These are phyloP conservation scores for Mycena leptocephala DNA, from an alignment of 768 basidiomycete species.

Conservation along the genomic window DNA sequence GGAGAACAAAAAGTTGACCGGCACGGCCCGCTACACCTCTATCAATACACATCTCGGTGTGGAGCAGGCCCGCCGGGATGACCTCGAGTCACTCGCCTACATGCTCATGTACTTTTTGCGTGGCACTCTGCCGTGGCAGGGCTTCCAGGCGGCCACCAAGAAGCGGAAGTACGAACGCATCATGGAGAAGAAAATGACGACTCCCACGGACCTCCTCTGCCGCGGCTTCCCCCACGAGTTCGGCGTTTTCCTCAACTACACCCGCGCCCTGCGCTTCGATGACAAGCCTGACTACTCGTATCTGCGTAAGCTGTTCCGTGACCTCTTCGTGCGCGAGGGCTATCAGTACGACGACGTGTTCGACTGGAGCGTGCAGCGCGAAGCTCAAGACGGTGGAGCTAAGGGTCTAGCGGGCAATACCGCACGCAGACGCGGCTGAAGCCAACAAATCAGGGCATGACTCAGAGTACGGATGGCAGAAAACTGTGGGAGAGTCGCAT, in stretches of 20 bases:
- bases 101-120: too few species aligned
- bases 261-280: not conserved
- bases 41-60: too few species aligned
- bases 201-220: too few species aligned
- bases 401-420: too few species aligned
- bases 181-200: not conserved
- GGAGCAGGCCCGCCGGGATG: too few species aligned
- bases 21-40: slow-evolving; percentile 99
- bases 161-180: not conserved
- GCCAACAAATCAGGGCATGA: too few species aligned
- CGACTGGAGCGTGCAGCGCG: too few species aligned
- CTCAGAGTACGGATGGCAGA: too few species aligned
- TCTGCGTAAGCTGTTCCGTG: not conserved
- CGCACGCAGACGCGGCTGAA: too few species aligned
- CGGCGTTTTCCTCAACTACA: not conserved
- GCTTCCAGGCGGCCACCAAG: not conserved
- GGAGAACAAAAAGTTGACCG: slow-evolving; percentile 99
- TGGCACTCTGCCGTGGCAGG: not conserved
- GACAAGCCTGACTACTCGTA: not conserved
- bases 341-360: not conserved
- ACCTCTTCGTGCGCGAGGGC: not conserved
- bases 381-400: too few species aligned
- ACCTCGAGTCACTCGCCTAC: too few species aligned
- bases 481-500: too few species aligned
- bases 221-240: not conserved